Percentiles rank a stretch among this genome's conserved stretches.
Conservation (phyloP, 257 asterid species). For the Ilex asprella region DNA sequence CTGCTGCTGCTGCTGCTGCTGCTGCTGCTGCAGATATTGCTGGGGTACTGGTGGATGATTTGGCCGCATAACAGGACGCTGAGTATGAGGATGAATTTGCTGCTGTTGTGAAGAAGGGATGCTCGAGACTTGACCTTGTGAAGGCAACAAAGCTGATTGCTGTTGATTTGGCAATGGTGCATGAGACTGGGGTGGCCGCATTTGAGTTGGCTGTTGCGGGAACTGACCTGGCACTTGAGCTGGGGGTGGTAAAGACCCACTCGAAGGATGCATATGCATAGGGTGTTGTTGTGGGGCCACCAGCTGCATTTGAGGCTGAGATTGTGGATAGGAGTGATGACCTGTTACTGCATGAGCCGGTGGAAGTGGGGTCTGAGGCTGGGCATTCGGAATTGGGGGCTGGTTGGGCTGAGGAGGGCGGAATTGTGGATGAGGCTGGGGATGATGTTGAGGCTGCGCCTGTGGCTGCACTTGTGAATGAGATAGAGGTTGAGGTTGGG, state of each 20-base stretch:
- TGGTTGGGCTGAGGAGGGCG: constrained; percentile 52
- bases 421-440: constrained; percentile 32
- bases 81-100: constrained; percentile 51
- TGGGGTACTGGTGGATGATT: constrained; percentile 47
- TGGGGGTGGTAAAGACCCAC: constrained; percentile 43
- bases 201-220: constrained; percentile 43
- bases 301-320: constrained; percentile 45
- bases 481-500: constrained; percentile 30
- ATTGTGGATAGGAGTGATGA: constrained; percentile 56
- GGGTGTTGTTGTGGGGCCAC: constrained; percentile 44
- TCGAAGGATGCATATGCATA: constrained; percentile 27
- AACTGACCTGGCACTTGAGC: constrained; percentile 47
- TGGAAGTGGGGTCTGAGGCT: constrained; percentile 38
- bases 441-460: constrained; percentile 28
- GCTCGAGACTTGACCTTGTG: constrained; percentile 41
- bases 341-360: constrained; percentile 48
- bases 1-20: constrained; percentile 65
- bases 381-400: constrained; percentile 31
- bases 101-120: constrained; percentile 37
- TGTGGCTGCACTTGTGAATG: constrained; percentile 46
- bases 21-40: constrained; percentile 59
- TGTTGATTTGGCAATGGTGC: constrained; percentile 42
- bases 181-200: constrained; percentile 47
- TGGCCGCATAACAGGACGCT: constrained; percentile 43
- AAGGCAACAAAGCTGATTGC: constrained; percentile 33